phyloP scores from a whole-genome alignment of 75 land plant species.

The Pseudotsuga menziesii region DNA sequence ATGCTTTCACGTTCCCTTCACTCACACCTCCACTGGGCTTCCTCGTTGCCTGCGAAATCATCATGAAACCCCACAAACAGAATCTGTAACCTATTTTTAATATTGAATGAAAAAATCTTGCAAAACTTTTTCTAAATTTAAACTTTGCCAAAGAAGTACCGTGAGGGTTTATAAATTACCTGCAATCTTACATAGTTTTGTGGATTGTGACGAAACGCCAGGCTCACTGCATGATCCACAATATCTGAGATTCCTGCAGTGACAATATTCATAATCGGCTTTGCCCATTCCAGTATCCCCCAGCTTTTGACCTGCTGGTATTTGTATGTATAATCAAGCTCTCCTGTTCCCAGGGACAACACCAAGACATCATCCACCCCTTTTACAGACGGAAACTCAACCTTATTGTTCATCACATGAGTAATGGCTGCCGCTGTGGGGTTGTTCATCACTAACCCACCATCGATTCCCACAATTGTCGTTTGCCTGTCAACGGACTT shows the following conservation, averaged over 20 bases:
- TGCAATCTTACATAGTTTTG: slow-evolving; percentile 28
- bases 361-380: slow-evolving; percentile 29
- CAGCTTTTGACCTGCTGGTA: slow-evolving; percentile 5
- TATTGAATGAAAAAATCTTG: too few species aligned
- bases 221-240: slow-evolving; percentile 37
- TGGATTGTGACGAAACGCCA: slow-evolving; percentile 22
- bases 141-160: too few species aligned
- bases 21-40: neutral
- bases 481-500: slow-evolving; percentile 28
- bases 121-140: too few species aligned
- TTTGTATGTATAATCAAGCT: slow-evolving; percentile 14
- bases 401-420: slow-evolving; percentile 30
- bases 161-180: neutral
- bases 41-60: neutral
- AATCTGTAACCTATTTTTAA: too few species aligned
- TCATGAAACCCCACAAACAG: too few species aligned
- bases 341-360: slow-evolving; percentile 32
- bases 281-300: slow-evolving; percentile 27
- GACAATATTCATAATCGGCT: slow-evolving; percentile 23
- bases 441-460: slow-evolving; percentile 33
- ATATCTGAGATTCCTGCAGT: slow-evolving; percentile 28
- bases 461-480: slow-evolving; percentile 23
- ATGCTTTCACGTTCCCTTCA: neutral
- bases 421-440: slow-evolving; percentile 43
- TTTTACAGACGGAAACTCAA: slow-evolving; percentile 19